A percentile compares a stretch with the other conserved stretches of the same genome.
Conservation (phyloP, 169 alveolate species). For the Plasmodium cynomolgi region DNA sequence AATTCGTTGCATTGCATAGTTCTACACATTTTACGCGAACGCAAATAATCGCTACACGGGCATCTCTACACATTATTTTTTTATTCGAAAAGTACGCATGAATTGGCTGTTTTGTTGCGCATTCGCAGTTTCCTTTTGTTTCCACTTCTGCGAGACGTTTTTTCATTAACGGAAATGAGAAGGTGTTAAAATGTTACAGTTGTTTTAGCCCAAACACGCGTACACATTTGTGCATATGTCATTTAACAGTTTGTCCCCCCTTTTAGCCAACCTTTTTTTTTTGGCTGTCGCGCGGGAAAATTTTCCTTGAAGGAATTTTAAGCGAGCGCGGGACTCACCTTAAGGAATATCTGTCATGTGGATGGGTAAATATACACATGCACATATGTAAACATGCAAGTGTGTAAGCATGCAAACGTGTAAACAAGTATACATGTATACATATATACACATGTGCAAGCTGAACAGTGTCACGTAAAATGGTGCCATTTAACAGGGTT, state of each 20-base stretch:
- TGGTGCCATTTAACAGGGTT: background rate
- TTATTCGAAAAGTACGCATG: background rate
- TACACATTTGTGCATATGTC: background rate
- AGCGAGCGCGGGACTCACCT: background rate
- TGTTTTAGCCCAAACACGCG: background rate
- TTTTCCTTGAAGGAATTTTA: background rate
- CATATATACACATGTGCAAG: background rate
- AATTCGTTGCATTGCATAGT: background rate
- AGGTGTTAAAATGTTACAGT: background rate
- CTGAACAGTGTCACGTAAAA: background rate
- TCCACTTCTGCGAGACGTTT: background rate
- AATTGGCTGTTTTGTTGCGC: background rate
- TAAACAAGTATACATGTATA: background rate
- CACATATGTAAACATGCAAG: background rate
- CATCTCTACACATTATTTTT: background rate
- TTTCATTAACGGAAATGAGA: background rate
- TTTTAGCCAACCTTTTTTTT: background rate
- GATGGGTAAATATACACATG: background rate
- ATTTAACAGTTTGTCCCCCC: background rate
- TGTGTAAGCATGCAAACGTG: no score
- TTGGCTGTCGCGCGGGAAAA: constrained; percentile 8
- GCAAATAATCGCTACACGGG: background rate
- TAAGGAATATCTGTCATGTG: background rate
- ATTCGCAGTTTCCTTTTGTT: background rate
- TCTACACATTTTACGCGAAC: background rate